Evolutionary conservation across 73 alveolate genomes (phyloP).

Genomic region (Loxodes magnus): DNA sequence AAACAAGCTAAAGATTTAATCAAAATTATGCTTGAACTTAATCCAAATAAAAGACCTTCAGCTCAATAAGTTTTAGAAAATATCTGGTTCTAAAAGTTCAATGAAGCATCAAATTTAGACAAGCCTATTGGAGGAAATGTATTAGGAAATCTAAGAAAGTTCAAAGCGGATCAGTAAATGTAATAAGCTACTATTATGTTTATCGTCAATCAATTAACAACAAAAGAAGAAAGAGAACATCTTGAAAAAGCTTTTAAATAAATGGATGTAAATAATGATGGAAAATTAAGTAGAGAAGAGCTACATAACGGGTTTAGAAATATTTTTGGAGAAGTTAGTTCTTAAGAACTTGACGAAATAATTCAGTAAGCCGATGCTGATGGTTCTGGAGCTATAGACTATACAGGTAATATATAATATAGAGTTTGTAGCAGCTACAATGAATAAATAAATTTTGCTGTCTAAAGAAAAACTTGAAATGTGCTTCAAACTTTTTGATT

Average conservation of each 20-base stretch:
- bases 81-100: slow-evolving; percentile 19
- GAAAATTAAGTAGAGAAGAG: slow-evolving; percentile 29
- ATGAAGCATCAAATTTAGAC: slow-evolving; percentile 9
- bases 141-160: slow-evolving; percentile 58
- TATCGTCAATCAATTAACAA: slow-evolving; percentile 66
- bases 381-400: slow-evolving; percentile 12
- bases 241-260: slow-evolving; percentile 55
- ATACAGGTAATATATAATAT: too few species aligned
- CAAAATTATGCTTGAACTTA: slow-evolving; percentile 14
- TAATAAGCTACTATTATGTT: slow-evolving; percentile 75
- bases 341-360: slow-evolving; percentile 5
- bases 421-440: slow-evolving; percentile 7
- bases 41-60: slow-evolving; percentile 20
- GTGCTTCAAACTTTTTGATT: slow-evolving; percentile 3
- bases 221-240: slow-evolving; percentile 60
- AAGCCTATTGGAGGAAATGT: slow-evolving; percentile 26
- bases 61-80: slow-evolving; percentile 36
- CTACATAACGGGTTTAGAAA: slow-evolving; percentile 11
- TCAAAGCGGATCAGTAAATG: slow-evolving; percentile 69
- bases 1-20: slow-evolving; percentile 35
- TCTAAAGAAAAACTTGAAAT: slow-evolving; percentile 2
- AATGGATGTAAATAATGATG: slow-evolving; percentile 39
- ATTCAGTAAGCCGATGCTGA: slow-evolving; percentile 10
- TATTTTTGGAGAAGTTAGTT: slow-evolving; percentile 1
- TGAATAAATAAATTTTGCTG: not conserved